Evolutionary conservation across 345 rosid species (phyloP).

Genomic region (Aegle marmelos): DNA sequence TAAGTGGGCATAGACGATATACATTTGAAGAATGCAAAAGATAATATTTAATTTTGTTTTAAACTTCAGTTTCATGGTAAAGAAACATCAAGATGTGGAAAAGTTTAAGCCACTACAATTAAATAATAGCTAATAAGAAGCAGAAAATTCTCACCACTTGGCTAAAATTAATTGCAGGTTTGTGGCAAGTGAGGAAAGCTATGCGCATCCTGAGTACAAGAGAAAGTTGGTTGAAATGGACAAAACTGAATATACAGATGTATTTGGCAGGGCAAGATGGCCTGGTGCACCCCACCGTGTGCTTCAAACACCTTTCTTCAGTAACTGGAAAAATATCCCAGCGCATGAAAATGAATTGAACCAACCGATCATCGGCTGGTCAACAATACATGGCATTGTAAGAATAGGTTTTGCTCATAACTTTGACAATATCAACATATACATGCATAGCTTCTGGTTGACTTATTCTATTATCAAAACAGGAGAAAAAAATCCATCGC

Average conservation of each 20-base stretch:
- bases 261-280: constrained; percentile 88
- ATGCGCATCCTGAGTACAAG: constrained; percentile 80
- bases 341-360: constrained; percentile 49
- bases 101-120: not conserved
- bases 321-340: constrained; percentile 61
- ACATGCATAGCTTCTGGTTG: not conserved
- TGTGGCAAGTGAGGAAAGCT: constrained; percentile 79
- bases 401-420: constrained; percentile 14
- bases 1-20: not conserved
- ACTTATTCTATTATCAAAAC: not conserved
- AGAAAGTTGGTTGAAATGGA: constrained; percentile 61
- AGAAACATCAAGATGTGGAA: not conserved
- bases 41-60: not conserved
- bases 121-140: not conserved
- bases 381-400: constrained; percentile 63
- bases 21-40: not conserved
- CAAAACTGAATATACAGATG: constrained; percentile 64
- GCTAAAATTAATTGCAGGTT: constrained; percentile 43
- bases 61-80: not conserved
- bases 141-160: not conserved
- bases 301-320: constrained; percentile 63
- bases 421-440: not conserved
- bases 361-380: constrained; percentile 76
- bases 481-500: constrained; percentile 77
- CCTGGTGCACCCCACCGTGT: constrained; percentile 80